Evolutionary conservation across 768 basidiomycete genomes (phyloP).

Genomic region (Leccinum subtestaceum): DNA sequence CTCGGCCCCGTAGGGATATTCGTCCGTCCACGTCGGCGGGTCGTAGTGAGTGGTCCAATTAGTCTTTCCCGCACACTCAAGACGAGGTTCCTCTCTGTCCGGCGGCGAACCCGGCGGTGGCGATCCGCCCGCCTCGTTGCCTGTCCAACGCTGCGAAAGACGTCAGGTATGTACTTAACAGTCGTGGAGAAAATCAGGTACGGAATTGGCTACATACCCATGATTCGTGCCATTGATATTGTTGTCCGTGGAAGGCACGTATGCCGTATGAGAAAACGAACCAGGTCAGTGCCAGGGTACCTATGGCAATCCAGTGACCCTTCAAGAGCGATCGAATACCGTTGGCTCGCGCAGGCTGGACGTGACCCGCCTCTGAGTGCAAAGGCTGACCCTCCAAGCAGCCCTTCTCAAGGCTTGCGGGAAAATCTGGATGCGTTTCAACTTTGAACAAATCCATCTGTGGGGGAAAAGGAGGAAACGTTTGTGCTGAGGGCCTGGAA

Average conservation of each 20-base stretch:
- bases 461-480: not conserved
- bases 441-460: slow-evolving; percentile 16
- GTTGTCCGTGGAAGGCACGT: slow-evolving; percentile 1
- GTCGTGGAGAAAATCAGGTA: not conserved
- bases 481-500: not conserved
- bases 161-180: not conserved
- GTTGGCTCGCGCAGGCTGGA: not conserved
- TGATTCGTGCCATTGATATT: not conserved
- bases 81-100: slow-evolving; percentile 2
- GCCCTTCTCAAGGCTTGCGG: slow-evolving; percentile 21
- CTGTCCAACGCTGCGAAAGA: slow-evolving; percentile 7
- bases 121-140: not conserved
- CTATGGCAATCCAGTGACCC: slow-evolving; percentile 7
- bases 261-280: slow-evolving; percentile 8
- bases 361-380: not conserved
- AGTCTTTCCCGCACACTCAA: slow-evolving; percentile 15
- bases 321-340: slow-evolving; percentile 8
- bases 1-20: slow-evolving; percentile 26
- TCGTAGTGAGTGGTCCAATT: slow-evolving; percentile 27
- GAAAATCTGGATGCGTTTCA: slow-evolving; percentile 2
- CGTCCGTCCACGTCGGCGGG: slow-evolving; percentile 20
- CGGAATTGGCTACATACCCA: slow-evolving; percentile 8
- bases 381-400: slow-evolving; percentile 2
- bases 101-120: not conserved
- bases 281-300: slow-evolving; percentile 12